Conservation (phyloP, 495 filamentous ascomycete species). For the Podospora australis region DNA sequence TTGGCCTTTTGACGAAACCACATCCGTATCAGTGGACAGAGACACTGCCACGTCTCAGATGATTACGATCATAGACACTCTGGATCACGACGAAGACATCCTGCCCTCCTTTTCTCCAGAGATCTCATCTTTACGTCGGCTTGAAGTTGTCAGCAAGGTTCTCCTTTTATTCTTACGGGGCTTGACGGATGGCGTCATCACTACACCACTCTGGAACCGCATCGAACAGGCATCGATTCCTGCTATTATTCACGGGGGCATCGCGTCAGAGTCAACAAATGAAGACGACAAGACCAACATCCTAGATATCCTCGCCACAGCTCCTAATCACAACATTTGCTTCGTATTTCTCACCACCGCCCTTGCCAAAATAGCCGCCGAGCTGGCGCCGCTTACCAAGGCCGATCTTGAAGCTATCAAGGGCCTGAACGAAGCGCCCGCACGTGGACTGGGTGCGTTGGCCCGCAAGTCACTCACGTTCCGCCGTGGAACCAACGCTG, state of each 20-base stretch:
- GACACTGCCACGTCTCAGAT: constrained; percentile 22
- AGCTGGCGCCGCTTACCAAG: constrained; percentile 41
- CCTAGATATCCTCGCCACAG: constrained; percentile 63
- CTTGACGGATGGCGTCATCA: constrained; percentile 70
- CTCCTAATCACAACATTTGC: constrained; percentile 72
- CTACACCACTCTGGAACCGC: constrained; percentile 57
- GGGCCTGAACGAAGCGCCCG: background rate
- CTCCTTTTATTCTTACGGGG: constrained; percentile 64
- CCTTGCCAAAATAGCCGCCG: constrained; percentile 45
- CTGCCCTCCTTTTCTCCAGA: constrained; percentile 52
- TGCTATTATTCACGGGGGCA: constrained; percentile 26
- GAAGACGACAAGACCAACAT: constrained; percentile 65
- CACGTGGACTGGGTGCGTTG: constrained; percentile 18
- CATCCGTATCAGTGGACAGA: constrained; percentile 28
- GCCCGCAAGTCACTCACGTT: constrained; percentile 36
- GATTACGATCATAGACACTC: constrained; percentile 51
- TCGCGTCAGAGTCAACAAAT: constrained; percentile 22
- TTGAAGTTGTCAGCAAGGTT: constrained; percentile 64
- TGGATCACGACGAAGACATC: constrained; percentile 62
- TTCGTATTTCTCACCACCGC: constrained; percentile 82
- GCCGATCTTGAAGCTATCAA: constrained; percentile 25
- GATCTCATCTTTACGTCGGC: constrained; percentile 50
- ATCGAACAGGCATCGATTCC: constrained; percentile 56
- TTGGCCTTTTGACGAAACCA: constrained; percentile 67
- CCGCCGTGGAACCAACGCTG: constrained; percentile 25